phyloP scores from a whole-genome alignment of 306 rosid species.

The Quercus robur region DNA sequence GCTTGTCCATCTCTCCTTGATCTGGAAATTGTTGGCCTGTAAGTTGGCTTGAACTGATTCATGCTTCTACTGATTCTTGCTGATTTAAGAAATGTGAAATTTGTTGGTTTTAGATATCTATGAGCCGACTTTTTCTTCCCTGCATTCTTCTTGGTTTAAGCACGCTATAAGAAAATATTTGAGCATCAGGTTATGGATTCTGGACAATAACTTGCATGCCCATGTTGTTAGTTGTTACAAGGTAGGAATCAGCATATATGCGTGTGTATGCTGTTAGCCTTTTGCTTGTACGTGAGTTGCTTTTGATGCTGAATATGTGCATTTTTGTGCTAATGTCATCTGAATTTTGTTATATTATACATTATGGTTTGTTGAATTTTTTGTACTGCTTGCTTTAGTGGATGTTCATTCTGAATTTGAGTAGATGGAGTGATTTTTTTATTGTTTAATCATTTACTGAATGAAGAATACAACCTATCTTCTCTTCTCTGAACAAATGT shows the following conservation, averaged over 20 bases:
- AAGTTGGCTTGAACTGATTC: conserved; percentile 39
- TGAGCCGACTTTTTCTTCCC: neutral
- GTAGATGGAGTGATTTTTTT: neutral
- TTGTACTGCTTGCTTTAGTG: neutral
- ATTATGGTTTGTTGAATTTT: neutral
- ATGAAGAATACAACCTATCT: neutral
- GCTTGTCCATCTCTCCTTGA: conserved; percentile 92
- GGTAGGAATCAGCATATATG: neutral
- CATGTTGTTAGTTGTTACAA: neutral
- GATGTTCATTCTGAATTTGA: neutral
- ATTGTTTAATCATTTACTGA: neutral
- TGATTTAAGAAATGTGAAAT: conserved; percentile 1
- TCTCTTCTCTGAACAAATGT: neutral
- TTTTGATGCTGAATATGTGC: neutral
- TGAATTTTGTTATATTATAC: neutral
- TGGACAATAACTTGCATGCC: neutral
- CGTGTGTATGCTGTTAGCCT: neutral
- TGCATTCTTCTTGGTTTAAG: neutral
- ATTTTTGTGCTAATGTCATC: neutral
- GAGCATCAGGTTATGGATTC: neutral
- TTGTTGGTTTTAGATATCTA: neutral
- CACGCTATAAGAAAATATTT: neutral
- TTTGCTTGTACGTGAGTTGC: neutral
- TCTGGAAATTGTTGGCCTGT: conserved; percentile 97
- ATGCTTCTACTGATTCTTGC: conserved; percentile 15